A percentile compares a stretch with the other conserved stretches of the same genome.
These are phyloP conservation scores for Nicotiana benthamiana DNA, from an alignment of 257 asterid species.

Conservation along the genomic window DNA sequence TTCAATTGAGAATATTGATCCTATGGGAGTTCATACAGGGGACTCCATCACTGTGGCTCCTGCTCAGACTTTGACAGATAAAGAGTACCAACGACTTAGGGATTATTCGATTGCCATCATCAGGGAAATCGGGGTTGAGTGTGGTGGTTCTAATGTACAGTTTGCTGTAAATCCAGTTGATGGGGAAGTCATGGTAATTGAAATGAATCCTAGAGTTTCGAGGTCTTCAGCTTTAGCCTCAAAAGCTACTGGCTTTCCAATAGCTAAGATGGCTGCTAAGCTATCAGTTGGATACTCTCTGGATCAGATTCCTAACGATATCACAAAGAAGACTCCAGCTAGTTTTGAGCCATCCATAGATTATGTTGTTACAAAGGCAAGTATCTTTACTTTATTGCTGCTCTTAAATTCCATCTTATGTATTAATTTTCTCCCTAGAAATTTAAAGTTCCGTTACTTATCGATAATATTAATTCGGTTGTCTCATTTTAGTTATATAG, in stretches of 20 bases:
- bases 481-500: neutral
- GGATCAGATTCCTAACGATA: slow-evolving; percentile 97
- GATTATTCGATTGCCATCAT: slow-evolving; percentile 95
- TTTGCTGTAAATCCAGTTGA: slow-evolving; percentile 91
- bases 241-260: slow-evolving; percentile 98
- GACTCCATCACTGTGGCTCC: slow-evolving; percentile 99
- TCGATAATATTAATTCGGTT: neutral
- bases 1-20: slow-evolving; percentile 94
- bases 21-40: slow-evolving; percentile 98
- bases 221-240: slow-evolving; percentile 98
- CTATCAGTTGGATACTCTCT: slow-evolving; percentile 85
- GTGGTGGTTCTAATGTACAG: slow-evolving; percentile 97
- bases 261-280: slow-evolving; percentile 98
- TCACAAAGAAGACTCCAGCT: slow-evolving; percentile 96
- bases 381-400: neutral
- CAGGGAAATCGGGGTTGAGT: slow-evolving; percentile 97
- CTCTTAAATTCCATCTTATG: neutral
- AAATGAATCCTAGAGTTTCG: slow-evolving; percentile 98
- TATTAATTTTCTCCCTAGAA: neutral
- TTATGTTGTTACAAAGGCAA: slow-evolving; percentile 94
- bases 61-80: slow-evolving; percentile 94
- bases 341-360: slow-evolving; percentile 98
- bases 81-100: slow-evolving; percentile 91
- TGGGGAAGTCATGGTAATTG: slow-evolving; percentile 97
- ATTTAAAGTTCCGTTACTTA: neutral